Conservation (phyloP, 1,284 basidiomycete species). For the Neotropicomus parvogracilis region DNA sequence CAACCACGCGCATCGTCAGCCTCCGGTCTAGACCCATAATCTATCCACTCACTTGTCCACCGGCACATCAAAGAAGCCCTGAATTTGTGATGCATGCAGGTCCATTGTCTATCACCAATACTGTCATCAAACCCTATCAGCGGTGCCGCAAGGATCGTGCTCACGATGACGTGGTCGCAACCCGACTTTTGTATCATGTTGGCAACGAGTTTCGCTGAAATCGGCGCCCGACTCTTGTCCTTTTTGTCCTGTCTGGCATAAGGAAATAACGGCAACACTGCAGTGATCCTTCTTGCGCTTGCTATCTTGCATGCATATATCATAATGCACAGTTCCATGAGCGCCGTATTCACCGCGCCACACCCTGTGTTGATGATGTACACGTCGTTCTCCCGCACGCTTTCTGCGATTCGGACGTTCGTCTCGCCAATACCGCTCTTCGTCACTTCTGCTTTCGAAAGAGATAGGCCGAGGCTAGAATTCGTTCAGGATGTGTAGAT, state of each 20-base stretch:
- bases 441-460: constrained; percentile 81
- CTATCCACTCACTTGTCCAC: constrained; percentile 88
- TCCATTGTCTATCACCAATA: constrained; percentile 81
- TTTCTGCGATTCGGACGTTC: constrained; percentile 89
- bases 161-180: constrained; percentile 97
- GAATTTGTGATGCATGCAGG: constrained; percentile 96
- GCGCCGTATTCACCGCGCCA: constrained; percentile 80
- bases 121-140: constrained; percentile 4
- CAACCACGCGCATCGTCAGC: constrained; percentile 19
- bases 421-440: constrained; percentile 92
- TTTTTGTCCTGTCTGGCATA: constrained; percentile 99
- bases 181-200: constrained; percentile 99
- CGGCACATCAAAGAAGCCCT: constrained; percentile 99
- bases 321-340: constrained; percentile 99
- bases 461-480: constrained; percentile 75
- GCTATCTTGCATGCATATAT: constrained; percentile 99
- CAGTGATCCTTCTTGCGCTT: constrained; percentile 93
- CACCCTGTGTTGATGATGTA: constrained; percentile 98
- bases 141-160: constrained; percentile 33
- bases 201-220: constrained; percentile 97
- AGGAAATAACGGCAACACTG: constrained; percentile 92
- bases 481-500: constrained; percentile 18
- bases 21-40: constrained; percentile 8
- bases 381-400: constrained; percentile 96
- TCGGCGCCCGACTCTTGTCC: constrained; percentile 98